phyloP scores from a whole-genome alignment of 352 stramenopile species.

The Pythium rishiriense region DNA sequence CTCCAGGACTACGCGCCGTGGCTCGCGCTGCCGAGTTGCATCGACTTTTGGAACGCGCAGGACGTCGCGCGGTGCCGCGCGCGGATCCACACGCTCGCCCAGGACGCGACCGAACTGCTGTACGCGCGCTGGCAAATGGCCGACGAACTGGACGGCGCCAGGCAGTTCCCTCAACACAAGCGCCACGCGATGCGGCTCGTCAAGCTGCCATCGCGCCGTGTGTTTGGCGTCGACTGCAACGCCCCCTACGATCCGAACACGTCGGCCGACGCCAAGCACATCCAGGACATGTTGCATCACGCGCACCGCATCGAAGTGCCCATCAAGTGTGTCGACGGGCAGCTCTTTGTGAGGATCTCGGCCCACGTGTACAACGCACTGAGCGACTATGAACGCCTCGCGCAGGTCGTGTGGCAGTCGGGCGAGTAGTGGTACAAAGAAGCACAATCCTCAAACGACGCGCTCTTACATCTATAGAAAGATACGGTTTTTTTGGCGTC shows the following conservation, averaged over 20 bases:
- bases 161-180: conserved; percentile 52
- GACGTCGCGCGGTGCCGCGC: conserved; percentile 40
- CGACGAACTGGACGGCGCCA: conserved; percentile 34
- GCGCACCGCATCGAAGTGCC: conserved; percentile 88
- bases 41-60: conserved; percentile 83
- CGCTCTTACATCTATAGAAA: not conserved
- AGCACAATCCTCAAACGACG: not conserved
- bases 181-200: conserved; percentile 78
- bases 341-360: conserved; percentile 90
- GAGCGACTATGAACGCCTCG: conserved; percentile 81
- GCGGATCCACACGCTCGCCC: conserved; percentile 67
- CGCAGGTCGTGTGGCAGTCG: conserved; percentile 10
- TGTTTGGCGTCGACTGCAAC: conserved; percentile 50
- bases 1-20: conserved; percentile 91
- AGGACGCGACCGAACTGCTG: conserved; percentile 60
- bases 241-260: conserved; percentile 31
- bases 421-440: not conserved
- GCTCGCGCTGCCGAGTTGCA: conserved; percentile 80
- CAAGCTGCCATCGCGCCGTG: conserved; percentile 45
- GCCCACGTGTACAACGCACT: conserved; percentile 92
- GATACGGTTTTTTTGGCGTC: not conserved
- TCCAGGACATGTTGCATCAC: conserved; percentile 90
- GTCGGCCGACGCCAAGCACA: conserved; percentile 86
- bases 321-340: conserved; percentile 89
- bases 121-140: conserved; percentile 60